Evolutionary conservation across 768 basidiomycete species (phyloP), one percentile per base, ranked within the genome.

Genomic region (Paxillus ammoniavirescens): DNA sequence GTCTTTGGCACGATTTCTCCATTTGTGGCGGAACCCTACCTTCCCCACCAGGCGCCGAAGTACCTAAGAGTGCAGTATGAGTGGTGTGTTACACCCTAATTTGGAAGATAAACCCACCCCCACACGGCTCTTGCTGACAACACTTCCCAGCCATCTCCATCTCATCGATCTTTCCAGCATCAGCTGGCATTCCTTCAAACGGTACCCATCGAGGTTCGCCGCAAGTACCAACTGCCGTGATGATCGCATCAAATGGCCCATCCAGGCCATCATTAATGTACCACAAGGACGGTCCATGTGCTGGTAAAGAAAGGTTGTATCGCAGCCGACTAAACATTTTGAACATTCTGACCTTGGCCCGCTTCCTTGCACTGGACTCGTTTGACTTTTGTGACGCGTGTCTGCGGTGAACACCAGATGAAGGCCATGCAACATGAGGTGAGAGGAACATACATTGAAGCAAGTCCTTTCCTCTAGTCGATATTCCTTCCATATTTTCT

Each of bases 161-260:
- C 15, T 43, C 51, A 15, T 59, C 42, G 36, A 47, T 35, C 17
- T 56, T 31, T 31, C 55, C 47, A 26, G 58, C 53, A n/a, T 69
- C 62, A 9, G 66, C 60, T 10, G 76, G 77, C 70, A 77, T 75
- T 1, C 80, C 80, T 3, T 73, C 72, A 50, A 81, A 70, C 8
- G 64, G 56, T 47, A 79, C 64, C 72, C 74, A 74, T 54, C 70
- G 68, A 0, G 80, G 78, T 35, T 74, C 66, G 6, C 80, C 81
- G 59, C 79, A 80, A 0, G 79, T 80, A 5, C 79, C 76, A 14
- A 81, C 66, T 2, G 73, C 78, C 28, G 76, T 77, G 31, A 80
- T 77, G 59, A 82, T 65, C 0, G 79, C 79, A 61, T 81, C 79
- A 54, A 80, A 83, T 10, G 72, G 61, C 10, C 73, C 77, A 26